Conservation (phyloP, 2,329 filamentous ascomycete genomes). For the Tothia fuscella region DNA sequence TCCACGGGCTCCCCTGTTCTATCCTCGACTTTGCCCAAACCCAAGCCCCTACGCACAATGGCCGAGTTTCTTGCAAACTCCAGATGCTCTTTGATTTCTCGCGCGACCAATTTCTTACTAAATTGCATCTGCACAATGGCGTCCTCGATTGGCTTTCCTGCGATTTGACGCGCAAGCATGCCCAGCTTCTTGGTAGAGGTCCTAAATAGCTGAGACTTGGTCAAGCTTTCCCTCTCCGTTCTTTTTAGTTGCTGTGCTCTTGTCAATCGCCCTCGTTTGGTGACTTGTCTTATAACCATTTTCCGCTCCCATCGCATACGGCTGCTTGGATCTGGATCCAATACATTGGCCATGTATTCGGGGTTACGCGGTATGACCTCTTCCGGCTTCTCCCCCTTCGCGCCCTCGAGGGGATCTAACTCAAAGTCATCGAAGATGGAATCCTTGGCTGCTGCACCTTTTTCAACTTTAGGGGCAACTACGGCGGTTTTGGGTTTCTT, state of each 20-base stretch:
- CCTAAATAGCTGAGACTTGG: constrained; percentile 60
- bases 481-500: neutral
- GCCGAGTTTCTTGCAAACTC: constrained; percentile 73
- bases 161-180: constrained; percentile 74
- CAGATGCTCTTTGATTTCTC: constrained; percentile 67
- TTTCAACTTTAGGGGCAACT: neutral
- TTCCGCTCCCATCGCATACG: constrained; percentile 70
- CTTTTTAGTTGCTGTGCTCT: constrained; percentile 56
- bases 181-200: constrained; percentile 89
- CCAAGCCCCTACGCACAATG: constrained; percentile 74
- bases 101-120: constrained; percentile 83
- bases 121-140: constrained; percentile 92
- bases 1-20: constrained; percentile 32
- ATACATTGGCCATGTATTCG: constrained; percentile 46
- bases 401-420: constrained; percentile 2
- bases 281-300: constrained; percentile 68
- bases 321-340: constrained; percentile 64
- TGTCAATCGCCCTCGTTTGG: constrained; percentile 53
- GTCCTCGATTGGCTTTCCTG: constrained; percentile 86
- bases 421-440: constrained; percentile 41
- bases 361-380: constrained; percentile 23
- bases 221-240: constrained; percentile 45
- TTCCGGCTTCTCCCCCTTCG: constrained; percentile 15
- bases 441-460: constrained; percentile 28
- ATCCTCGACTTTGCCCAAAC: constrained; percentile 37